Evolutionary conservation across 371 early-diverging fungal genomes (phyloP), one percentile per base, ranked within the genome.

Genomic region (Chytridium lagenaria): DNA sequence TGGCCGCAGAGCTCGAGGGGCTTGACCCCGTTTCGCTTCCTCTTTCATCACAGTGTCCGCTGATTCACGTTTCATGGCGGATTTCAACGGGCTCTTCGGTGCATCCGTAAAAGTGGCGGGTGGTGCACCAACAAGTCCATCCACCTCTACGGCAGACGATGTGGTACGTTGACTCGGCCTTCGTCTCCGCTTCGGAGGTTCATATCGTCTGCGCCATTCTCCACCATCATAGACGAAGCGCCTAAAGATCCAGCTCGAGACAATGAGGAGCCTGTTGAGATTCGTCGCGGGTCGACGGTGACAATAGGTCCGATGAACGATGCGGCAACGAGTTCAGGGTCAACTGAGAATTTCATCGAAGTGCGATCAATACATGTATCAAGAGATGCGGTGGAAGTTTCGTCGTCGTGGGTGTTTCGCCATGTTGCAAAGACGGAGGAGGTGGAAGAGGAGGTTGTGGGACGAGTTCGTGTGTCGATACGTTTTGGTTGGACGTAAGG

Each of bases 271-370:
- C 12, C 44, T 19, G 19, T 19, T 12, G 44, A 44, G 12, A 44
- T 44, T 7, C 44, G 44, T 44, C 44, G 7, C 44, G 7, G 12
- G 7, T 12, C 7, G 19, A 19, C 7, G 44, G 44, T 44, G 19
- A 19, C 12, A 44, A 44, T 19, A n/a, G n/a, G n/a, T 12, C 19
- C 26, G 5, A 52, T 52, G 36, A 61, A 61, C 34, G 37, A 12
- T 15, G 36, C 61, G 34, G 61, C 61, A 26, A 61, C 61, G 36
- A 61, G 31, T 10, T 28, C 61, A 2, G 61, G 61, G 23, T 61
- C 61, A 7, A 61, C 36, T 34, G 36, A 10, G 23, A 33, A 61
- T 7, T 15, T 61, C 36, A 34, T 3, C 30, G 30, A 15, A 16
- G 5, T 30, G 57, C 16, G 57, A 30, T 55, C 57, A 23, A 26